Base-by-base conservation (phyloP, 257 asterid species). In the Ilex aquifolium region DNA sequence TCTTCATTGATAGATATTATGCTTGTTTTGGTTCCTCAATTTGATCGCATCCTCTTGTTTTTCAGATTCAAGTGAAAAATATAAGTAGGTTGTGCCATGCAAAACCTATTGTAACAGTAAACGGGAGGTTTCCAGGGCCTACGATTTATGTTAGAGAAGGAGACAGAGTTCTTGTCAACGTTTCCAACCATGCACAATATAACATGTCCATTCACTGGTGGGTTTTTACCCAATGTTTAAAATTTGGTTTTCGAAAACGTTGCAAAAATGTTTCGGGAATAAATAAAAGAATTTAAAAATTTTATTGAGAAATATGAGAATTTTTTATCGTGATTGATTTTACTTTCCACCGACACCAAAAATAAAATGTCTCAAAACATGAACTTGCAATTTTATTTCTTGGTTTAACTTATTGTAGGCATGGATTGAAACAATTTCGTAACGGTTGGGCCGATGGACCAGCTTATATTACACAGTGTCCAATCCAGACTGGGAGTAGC, bases 201-300 rank as follows among this genome's bases (percentile, higher is more conserved):
- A 83, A 86, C 69, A 83, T 83, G 83, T 86, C 95, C 2, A 83
- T 86, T 46, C 91, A 86, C 62, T 86, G 91, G 94, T 83, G 67
- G 15, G 61, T 21, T 21, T 21, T 21, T 21, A 1, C 27, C 27
- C 27, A 21, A 21, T 21, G 27, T 21, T 21, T 21, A 0, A 21
- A 21, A 21, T 21, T 21, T 21, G 27, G 27, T 21, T 21, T 21
- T 21, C 27, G 27, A 21, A 21, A 21, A 21, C 27, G 1, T 21
- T 21, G 27, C n/a, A n/a, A n/a, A n/a, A n/a, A n/a, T n/a, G n/a
- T n/a, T n/a, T n/a, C n/a, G n/a, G n/a, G n/a, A n/a, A n/a, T n/a
- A n/a, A n/a, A n/a, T n/a, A n/a, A n/a, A n/a, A n/a, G n/a, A n/a
- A n/a, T n/a, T n/a, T n/a, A n/a, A n/a, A n/a, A n/a, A n/a, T n/a